Conservation (phyloP, 495 filamentous ascomycete species). For the Gamarada debralockiae region DNA sequence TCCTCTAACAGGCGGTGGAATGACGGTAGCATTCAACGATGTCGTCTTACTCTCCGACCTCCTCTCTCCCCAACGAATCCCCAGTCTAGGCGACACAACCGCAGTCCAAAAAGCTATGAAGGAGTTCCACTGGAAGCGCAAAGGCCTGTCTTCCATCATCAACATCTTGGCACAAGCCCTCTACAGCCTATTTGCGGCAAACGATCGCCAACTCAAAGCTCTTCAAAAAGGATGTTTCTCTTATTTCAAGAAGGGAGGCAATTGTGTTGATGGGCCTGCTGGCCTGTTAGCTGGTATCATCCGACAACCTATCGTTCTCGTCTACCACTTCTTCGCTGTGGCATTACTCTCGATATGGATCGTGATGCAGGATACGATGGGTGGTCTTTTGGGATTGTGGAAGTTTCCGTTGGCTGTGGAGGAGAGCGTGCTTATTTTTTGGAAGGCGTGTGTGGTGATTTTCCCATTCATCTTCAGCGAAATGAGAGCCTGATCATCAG, state of each 20-base stretch:
- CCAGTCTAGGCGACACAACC: conserved; percentile 60
- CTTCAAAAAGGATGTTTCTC: conserved; percentile 89
- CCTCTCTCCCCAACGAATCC: conserved; percentile 60
- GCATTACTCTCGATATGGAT: conserved; percentile 88
- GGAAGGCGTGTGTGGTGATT: conserved; percentile 84
- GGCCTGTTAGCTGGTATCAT: conserved; percentile 83
- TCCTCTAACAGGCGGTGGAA: conserved; percentile 80
- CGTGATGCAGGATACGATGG: conserved; percentile 46
- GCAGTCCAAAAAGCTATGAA: conserved; percentile 65
- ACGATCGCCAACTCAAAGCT: conserved; percentile 69
- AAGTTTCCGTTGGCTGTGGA: conserved; percentile 56
- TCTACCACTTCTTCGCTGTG: conserved; percentile 92
- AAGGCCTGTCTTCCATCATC: conserved; percentile 77
- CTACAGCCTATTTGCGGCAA: conserved; percentile 85
- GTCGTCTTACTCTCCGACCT: conserved; percentile 64
- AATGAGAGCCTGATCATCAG: conserved; percentile 3
- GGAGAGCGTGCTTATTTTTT: conserved; percentile 66
- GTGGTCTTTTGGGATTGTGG: conserved; percentile 44
- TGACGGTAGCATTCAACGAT: conserved; percentile 85
- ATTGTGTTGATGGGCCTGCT: conserved; percentile 68
- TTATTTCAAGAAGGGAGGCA: conserved; percentile 80
- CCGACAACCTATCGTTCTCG: conserved; percentile 69
- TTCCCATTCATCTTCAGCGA: conserved; percentile 68
- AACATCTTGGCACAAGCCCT: conserved; percentile 94
- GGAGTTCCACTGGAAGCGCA: conserved; percentile 83